Evolutionary conservation across 805 yeast species (phyloP), one percentile per base, ranked within the genome.

Genomic region (Danielia reshetovae): DNA sequence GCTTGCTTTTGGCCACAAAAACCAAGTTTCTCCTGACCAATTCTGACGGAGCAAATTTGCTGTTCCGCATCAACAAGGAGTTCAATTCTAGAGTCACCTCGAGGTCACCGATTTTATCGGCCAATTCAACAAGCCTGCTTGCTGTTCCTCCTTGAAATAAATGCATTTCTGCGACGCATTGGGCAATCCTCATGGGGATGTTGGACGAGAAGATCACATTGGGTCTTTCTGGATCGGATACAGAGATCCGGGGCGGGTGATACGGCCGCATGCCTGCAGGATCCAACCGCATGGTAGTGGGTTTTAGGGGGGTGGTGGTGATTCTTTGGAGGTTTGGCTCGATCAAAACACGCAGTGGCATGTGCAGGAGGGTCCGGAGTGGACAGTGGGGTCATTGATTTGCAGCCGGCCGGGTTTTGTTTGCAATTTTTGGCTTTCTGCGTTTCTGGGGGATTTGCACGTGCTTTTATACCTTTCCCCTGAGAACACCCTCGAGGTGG

Each of bases 181-280:
- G 30, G 29, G 48, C 34, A 13, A 47, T 33, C 32, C 54, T 52
- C 18, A 46, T 48, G 1, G 57, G 55, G 9, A 66, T 59, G 37
- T 66, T 61, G 5, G 69, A 62, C 3, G 63, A 54, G 38, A 60
- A 62, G 14, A 66, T 45, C 34, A 64, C 56, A 42, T 62, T 64
- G 22, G 72, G 72, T 38, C 56, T 56, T 28, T 54, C 48, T 4
- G 55, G 48, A 43, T 66, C 71, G 24, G 46, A 45, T 25, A 27
- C 41, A 23, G 39, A 39, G 2, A 29, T 27, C 22, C 45, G 26
- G 32, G 38, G 25, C 39, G 43, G 18, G 10, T 12, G 15, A 17
- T 29, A 23, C 11, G 19, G 19, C 18, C 27, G 18, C 5, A 24
- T 16, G 4, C 22, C 5, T 6, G 30, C 5, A 24, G 29, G 8